Percentiles rank a stretch among this genome's conserved stretches.
These are phyloP conservation scores for Pythium rishiriense DNA, from an alignment of 352 stramenopile genomes.

Conservation along the genomic window DNA sequence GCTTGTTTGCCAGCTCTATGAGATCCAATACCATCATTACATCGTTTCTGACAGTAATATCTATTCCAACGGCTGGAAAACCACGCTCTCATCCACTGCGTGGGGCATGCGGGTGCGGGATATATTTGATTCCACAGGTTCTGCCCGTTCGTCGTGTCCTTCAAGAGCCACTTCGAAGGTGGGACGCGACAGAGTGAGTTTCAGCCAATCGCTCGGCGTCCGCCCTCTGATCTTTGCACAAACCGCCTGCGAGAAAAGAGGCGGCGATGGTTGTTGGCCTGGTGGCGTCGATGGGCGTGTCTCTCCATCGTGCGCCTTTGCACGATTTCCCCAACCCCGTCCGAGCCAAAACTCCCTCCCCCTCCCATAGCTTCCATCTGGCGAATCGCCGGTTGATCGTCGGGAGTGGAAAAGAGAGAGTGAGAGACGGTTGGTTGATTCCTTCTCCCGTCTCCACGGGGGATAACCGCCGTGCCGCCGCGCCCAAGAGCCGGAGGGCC, in stretches of 20 bases:
- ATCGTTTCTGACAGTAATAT: slow-evolving; percentile 1
- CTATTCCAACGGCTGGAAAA: not conserved
- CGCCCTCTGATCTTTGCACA: slow-evolving; percentile 1
- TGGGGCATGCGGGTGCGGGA: not conserved
- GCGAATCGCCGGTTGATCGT: not conserved
- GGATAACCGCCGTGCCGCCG: not conserved
- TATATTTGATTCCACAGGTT: slow-evolving; percentile 7
- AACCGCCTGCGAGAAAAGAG: not conserved
- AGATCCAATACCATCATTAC: slow-evolving; percentile 7
- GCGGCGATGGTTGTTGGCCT: not conserved
- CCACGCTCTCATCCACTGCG: not conserved
- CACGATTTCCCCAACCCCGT: slow-evolving; percentile 9
- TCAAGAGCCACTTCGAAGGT: slow-evolving; percentile 15
- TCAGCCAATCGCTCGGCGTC: slow-evolving; percentile 8
- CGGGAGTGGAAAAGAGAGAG: not conserved
- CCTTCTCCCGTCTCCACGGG: not conserved
- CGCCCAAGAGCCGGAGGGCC: slow-evolving; percentile 19
- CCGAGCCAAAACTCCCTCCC: not conserved
- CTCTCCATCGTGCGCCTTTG: slow-evolving; percentile 10
- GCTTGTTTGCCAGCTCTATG: slow-evolving; percentile 17
- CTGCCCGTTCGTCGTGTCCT: not conserved
- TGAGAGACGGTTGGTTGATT: slow-evolving; percentile 1
- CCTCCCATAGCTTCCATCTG: not conserved
- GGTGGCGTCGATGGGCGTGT: not conserved
- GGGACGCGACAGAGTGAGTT: slow-evolving; percentile 3